A percentile compares a stretch with the other conserved stretches of the same genome.
Evolutionary conservation across 2,329 filamentous ascomycete genomes (phyloP).

Genomic region (Cyclaneusma minus): DNA sequence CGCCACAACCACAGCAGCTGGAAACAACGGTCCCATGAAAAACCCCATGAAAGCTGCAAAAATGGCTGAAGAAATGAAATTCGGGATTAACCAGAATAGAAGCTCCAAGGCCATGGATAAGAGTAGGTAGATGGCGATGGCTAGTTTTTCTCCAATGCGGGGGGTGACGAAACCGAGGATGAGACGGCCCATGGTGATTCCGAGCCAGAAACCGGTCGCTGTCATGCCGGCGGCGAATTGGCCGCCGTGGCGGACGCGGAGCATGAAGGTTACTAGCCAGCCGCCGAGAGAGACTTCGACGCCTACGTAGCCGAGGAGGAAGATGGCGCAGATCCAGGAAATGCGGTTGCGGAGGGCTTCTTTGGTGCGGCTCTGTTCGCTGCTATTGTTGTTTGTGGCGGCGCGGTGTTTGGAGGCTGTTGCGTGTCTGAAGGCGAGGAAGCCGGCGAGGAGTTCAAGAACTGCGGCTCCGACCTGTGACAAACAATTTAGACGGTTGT

Average conservation of each 20-base stretch:
- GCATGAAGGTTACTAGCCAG: constrained; percentile 81
- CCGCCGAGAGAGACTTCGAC: constrained; percentile 62
- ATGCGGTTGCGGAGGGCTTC: constrained; percentile 29
- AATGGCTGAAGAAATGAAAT: constrained; percentile 57
- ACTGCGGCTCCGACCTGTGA: constrained; percentile 33
- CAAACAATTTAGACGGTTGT: constrained; percentile 1
- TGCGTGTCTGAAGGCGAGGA: constrained; percentile 46
- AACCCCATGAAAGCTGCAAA: constrained; percentile 61
- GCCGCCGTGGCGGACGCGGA: constrained; percentile 52
- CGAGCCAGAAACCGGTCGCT: constrained; percentile 73
- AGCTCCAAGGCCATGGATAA: constrained; percentile 49
- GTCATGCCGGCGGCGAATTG: constrained; percentile 61
- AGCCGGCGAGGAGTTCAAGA: constrained; percentile 36
- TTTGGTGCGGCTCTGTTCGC: constrained; percentile 8
- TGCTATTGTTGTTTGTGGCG: constrained; percentile 25
- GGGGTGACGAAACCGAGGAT: constrained; percentile 64
- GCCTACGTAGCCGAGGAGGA: constrained; percentile 67
- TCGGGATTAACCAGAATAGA: constrained; percentile 68
- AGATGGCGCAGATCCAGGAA: constrained; percentile 59
- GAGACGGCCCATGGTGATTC: constrained; percentile 60
- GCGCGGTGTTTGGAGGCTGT: constrained; percentile 40
- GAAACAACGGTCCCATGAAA: constrained; percentile 68
- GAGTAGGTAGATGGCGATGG: constrained; percentile 46
- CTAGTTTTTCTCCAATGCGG: constrained; percentile 53
- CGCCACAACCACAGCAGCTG: constrained; percentile 55